phyloP scores from a whole-genome alignment of 768 basidiomycete species.

The Megacollybia marginata region DNA sequence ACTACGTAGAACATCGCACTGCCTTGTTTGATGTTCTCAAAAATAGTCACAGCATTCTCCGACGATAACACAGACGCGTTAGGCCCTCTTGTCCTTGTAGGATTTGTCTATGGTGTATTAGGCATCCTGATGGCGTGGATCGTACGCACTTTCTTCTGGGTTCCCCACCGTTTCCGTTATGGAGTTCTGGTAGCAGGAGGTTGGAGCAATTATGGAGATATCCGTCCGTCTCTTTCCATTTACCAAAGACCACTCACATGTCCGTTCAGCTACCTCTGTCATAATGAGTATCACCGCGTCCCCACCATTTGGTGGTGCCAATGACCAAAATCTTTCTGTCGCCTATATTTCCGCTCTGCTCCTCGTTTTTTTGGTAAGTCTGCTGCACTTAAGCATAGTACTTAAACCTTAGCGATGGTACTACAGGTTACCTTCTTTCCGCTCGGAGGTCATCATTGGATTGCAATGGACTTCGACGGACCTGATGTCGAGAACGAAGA shows the following conservation, averaged over 20 bases:
- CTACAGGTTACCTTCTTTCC: slow-evolving; percentile 61
- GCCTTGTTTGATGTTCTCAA: slow-evolving; percentile 64
- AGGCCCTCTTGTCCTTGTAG: slow-evolving; percentile 58
- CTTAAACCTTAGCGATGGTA: background rate
- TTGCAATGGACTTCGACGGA: slow-evolving; percentile 58
- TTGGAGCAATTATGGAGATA: slow-evolving; percentile 65
- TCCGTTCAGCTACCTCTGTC: slow-evolving; percentile 50
- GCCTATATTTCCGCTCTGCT: slow-evolving; percentile 61
- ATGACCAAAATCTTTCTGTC: slow-evolving; percentile 54
- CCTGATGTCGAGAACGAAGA: slow-evolving; percentile 56
- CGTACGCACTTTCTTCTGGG: slow-evolving; percentile 63
- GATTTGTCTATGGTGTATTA: slow-evolving; percentile 48
- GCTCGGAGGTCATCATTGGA: slow-evolving; percentile 43
- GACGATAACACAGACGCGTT: slow-evolving; percentile 47
- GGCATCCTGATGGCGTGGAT: slow-evolving; percentile 48
- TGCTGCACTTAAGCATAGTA: background rate
- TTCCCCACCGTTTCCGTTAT: slow-evolving; percentile 69
- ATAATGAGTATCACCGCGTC: slow-evolving; percentile 53
- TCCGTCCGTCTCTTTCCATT: slow-evolving; percentile 38
- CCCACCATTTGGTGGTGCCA: slow-evolving; percentile 51
- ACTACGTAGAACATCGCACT: slow-evolving; percentile 42
- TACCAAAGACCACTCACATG: background rate
- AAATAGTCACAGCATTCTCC: slow-evolving; percentile 61
- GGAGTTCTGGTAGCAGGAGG: slow-evolving; percentile 65
- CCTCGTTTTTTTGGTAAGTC: slow-evolving; percentile 50